Conservation (phyloP, 129 eudicot species). For the Logfia minima region DNA sequence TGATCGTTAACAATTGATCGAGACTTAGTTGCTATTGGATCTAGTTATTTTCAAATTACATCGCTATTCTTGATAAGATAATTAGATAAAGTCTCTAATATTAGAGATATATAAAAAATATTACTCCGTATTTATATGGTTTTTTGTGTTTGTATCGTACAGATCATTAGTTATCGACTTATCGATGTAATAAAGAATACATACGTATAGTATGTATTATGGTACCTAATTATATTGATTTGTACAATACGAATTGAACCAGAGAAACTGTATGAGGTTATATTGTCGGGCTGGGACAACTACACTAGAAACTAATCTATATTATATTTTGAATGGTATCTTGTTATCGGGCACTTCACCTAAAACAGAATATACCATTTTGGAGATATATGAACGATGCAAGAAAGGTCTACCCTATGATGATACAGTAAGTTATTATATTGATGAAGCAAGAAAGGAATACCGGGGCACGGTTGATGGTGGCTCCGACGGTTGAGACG, state of each 20-base stretch:
- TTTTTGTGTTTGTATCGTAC: too few species aligned
- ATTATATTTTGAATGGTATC: background rate
- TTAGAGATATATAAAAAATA: too few species aligned
- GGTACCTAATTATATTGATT: too few species aligned
- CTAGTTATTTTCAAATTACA: background rate
- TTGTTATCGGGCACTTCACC: background rate
- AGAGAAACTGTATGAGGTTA: too few species aligned
- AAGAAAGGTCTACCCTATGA: background rate
- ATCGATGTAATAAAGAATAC: too few species aligned
- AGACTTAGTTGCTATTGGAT: background rate
- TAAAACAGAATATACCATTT: background rate
- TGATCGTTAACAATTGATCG: background rate
- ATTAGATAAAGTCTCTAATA: too few species aligned
- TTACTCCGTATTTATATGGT: too few species aligned
- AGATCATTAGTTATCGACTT: too few species aligned
- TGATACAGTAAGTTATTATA: background rate
- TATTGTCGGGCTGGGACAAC: too few species aligned
- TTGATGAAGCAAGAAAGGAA: background rate
- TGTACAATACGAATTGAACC: too few species aligned
- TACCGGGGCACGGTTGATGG: slow-evolving; percentile 33
- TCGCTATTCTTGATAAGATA: background rate
- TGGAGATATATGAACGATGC: background rate
- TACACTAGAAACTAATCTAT: too few species aligned
- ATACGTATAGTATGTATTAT: too few species aligned
- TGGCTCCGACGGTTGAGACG: slow-evolving; percentile 37